Evolutionary conservation across 768 basidiomycete genomes (phyloP), one percentile per base, ranked within the genome.

Genomic region (Russula abietina): DNA sequence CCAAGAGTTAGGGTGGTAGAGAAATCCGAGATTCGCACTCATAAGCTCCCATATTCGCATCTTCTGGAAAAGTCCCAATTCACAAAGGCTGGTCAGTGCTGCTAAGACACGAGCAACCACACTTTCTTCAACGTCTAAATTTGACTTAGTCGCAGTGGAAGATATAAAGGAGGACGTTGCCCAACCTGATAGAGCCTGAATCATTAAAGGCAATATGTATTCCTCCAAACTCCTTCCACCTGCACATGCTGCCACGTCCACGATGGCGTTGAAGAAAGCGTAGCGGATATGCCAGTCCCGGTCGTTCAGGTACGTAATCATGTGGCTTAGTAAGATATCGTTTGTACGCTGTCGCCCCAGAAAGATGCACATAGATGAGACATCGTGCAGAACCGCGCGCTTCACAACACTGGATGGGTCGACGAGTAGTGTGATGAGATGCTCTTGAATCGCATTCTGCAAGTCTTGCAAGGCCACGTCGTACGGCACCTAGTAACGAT

Each of bases 21-120:
- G 75, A 73, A 98, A 95, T 1, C 91, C 91, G 33, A 93, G 75
- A 0, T 88, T 87, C 0, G 87, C 86, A 57, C 88, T 89, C 85
- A 96, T 91, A 39, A 98, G 78, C 68, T 98, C 97, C 95, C 97
- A 98, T 61, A 97, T 86, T n/a, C 90, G 83, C 85, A 92, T 91
- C 74, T 93, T 93, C 73, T 89, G 87, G 74, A 98, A 91, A 3
- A 98, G 75, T 0, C 92, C 91, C 9, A 97, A 80, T 71, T 95
- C 91, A 65, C 91, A 92, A 17, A 98, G 80, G 69, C 88, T 93
- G 0, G 92, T 92, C 60, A 98, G 78, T 2, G 94, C 85, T 0
- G 82, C 79, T n/a, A 99, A 76, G 0, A 98, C 97, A 67, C 89
- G 87, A 0, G 91, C 91, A 7, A 97, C 89, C 2, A 98, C 96